phyloP scores from a whole-genome alignment of 139 green algal genomes.

The Coccomyxa sp. region DNA sequence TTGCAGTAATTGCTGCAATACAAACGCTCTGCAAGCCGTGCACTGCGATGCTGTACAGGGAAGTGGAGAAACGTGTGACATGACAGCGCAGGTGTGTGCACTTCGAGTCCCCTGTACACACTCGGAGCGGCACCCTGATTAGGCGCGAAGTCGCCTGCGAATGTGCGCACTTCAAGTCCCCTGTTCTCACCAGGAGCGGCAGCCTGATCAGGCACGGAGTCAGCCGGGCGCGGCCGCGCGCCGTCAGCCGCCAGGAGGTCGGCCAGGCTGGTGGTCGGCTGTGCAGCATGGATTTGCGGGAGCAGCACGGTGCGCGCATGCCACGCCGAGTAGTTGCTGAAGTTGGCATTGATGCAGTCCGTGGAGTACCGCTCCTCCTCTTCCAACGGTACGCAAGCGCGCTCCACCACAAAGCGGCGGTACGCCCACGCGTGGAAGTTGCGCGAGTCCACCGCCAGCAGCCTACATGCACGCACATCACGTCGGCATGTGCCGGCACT shows the following conservation, averaged over 20 bases:
- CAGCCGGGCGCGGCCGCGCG: no score
- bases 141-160: no score
- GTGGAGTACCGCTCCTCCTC: conserved; percentile 66
- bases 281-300: conserved; percentile 20
- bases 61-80: no score
- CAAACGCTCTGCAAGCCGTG: no score
- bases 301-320: conserved; percentile 84
- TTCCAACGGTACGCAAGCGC: conserved; percentile 40
- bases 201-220: neutral
- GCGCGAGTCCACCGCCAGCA: conserved; percentile 79
- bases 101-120: neutral
- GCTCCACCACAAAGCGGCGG: conserved; percentile 59
- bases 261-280: no score
- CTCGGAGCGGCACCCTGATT: neutral
- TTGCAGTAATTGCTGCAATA: no score
- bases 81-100: no score
- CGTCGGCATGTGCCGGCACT: neutral
- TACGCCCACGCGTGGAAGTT: conserved; percentile 98
- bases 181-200: neutral
- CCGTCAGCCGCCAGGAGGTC: no score
- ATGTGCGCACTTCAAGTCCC: no score
- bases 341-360: conserved; percentile 87
- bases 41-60: no score
- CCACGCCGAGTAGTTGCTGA: conserved; percentile 97
- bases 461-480: conserved; percentile 23